phyloP scores from a whole-genome alignment of 2,329 filamentous ascomycete genomes.

The Colletotrichum shisoi region DNA sequence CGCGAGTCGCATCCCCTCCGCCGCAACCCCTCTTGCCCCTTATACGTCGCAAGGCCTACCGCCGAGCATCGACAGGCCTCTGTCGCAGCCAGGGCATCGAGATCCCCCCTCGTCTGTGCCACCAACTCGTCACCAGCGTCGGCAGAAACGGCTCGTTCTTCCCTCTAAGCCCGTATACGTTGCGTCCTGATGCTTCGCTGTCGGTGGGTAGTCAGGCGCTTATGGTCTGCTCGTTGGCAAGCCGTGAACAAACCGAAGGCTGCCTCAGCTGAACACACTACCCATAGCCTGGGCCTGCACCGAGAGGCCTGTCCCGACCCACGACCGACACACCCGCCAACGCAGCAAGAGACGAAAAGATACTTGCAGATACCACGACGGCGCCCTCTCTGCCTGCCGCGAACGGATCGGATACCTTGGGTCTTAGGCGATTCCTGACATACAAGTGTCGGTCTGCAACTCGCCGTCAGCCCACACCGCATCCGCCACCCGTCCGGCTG shows the following conservation, averaged over 20 bases:
- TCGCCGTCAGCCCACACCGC: background rate
- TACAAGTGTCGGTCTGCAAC: background rate
- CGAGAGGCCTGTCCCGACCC: background rate
- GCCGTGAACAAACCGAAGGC: conserved; percentile 14
- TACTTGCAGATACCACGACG: background rate
- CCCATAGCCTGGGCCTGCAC: background rate
- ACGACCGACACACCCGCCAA: conserved; percentile 9
- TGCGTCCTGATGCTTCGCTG: conserved; percentile 20
- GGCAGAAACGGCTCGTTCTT: conserved; percentile 9
- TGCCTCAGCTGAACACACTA: conserved; percentile 13
- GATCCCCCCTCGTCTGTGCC: conserved; percentile 16
- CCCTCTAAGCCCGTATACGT: conserved; percentile 13
- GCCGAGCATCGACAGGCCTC: conserved; percentile 21
- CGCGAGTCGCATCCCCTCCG: conserved; percentile 2
- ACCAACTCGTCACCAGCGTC: conserved; percentile 29
- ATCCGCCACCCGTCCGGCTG: conserved; percentile 9
- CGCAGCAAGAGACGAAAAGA: background rate
- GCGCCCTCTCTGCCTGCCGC: background rate
- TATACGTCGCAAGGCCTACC: conserved; percentile 15
- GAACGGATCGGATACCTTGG: background rate
- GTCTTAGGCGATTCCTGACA: background rate
- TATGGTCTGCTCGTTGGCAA: conserved; percentile 2
- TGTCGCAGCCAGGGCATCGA: conserved; percentile 30
- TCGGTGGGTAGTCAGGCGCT: background rate
- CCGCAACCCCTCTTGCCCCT: background rate